Base-by-base conservation (phyloP, 257 asterid genomes). In the Fraxinus anomala region DNA sequence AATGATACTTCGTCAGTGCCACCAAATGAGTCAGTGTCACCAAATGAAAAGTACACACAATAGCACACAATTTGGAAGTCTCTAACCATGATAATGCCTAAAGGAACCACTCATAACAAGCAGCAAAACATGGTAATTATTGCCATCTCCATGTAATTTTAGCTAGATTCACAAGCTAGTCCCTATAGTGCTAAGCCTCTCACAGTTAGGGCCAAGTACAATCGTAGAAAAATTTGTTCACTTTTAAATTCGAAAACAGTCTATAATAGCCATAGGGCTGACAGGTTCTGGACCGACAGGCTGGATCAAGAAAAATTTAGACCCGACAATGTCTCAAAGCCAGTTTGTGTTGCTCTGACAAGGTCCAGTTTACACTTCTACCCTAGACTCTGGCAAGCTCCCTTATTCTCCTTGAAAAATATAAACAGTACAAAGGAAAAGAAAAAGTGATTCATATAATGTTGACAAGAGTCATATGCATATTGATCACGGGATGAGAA, bases 401-500 rank as follows among this genome's bases (percentile, higher is more conserved):
- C 42, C 42, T 37, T 37, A 9, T 40, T 40, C 13, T 40, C 14
- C 14, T 40, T 2, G 47, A 3, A 40, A 40, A 11, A 40, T 10
- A 10, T 13, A 40, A 40, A 11, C 47, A 10, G 47, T 40, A 40
- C 11, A 40, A n/a, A 19, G 10, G 23, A 11, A 59, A 21, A 21
- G 0, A 61, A 21, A 24, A 23, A 63, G 24, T 24, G 34, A 63
- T 10, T 24, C 21, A 7, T 9, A 24, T 63, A 26, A 63, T 37
- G 17, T 3, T 24, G 69, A 23, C 69, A 9, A 21, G 6, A 37
- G 42, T 8, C 13, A 9, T 24, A 3, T 63, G 69, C 34, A 63
- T 10, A 63, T 63, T 63, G 69, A 24, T 24, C 69, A 63, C 69
- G 69, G 19, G 34, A 63, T 63, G 69, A 63, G 69, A 63, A 63